These are phyloP conservation scores for Mucor ambiguus DNA, from an alignment of 371 early-diverging fungal genomes.

Conservation along the genomic window DNA sequence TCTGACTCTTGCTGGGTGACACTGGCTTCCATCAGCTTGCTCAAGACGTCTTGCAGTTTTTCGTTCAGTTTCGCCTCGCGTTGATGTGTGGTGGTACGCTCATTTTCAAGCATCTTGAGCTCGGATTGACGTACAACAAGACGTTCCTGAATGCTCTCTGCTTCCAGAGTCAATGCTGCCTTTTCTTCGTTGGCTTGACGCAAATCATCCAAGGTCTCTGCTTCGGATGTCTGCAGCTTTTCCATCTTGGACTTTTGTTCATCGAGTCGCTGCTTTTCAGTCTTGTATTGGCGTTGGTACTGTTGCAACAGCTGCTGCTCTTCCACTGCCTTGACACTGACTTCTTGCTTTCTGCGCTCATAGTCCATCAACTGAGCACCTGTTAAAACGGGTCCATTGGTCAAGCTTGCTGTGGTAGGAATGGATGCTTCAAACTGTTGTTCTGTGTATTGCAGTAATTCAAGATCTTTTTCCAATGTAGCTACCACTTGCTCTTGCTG, in stretches of 20 bases:
- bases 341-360: conserved; percentile 71
- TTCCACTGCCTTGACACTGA: conserved; percentile 61
- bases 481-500: conserved; percentile 47
- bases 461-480: conserved; percentile 28
- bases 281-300: conserved; percentile 68
- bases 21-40: conserved; percentile 79
- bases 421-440: conserved; percentile 10
- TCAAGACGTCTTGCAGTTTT: conserved; percentile 72
- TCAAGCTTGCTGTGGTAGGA: conserved; percentile 9
- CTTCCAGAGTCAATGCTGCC: conserved; percentile 24
- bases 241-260: conserved; percentile 64
- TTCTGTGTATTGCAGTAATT: conserved; percentile 16
- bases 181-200: conserved; percentile 35
- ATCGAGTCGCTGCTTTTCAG: conserved; percentile 60
- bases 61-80: conserved; percentile 83
- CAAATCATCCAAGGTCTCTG: conserved; percentile 29
- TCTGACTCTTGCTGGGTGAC: conserved; percentile 83
- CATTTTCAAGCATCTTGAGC: conserved; percentile 42
- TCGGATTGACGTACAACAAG: conserved; percentile 35
- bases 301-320: conserved; percentile 72
- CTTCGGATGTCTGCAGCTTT: conserved; percentile 52
- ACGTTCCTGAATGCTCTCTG: conserved; percentile 33
- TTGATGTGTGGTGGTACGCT: conserved; percentile 42
- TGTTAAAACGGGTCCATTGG: conserved; percentile 26
- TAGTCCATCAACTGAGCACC: conserved; percentile 56